Evolutionary conservation across 2,329 filamentous ascomycete genomes (phyloP).

Genomic region (Hypoxylon sp.): DNA sequence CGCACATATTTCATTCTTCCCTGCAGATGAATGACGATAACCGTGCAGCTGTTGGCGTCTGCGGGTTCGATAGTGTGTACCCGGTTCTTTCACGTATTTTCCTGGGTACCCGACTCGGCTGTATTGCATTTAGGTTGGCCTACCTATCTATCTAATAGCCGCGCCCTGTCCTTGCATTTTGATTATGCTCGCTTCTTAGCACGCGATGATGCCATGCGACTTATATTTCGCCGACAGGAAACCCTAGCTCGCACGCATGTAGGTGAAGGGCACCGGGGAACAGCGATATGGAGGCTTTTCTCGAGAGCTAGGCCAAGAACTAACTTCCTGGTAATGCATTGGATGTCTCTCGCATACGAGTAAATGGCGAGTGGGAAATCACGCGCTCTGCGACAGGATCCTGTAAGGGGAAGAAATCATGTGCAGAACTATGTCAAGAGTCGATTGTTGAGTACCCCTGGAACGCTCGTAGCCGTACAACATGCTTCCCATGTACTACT

Average conservation of each 20-base stretch:
- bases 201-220: constrained; percentile 45
- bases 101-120: constrained; percentile 46
- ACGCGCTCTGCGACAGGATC: constrained; percentile 10
- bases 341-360: constrained; percentile 5
- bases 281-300: constrained; percentile 17
- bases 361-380: constrained; percentile 17
- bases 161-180: constrained; percentile 39
- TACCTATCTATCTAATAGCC: constrained; percentile 40
- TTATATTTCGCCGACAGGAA: constrained; percentile 47
- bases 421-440: constrained; percentile 16
- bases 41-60: constrained; percentile 43
- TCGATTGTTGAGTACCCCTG: constrained; percentile 9
- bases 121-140: constrained; percentile 45
- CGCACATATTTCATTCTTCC: constrained; percentile 26
- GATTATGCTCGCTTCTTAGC: constrained; percentile 29
- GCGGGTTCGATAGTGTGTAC: constrained; percentile 33
- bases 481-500: constrained; percentile 27
- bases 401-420: constrained; percentile 14
- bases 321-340: constrained; percentile 11
- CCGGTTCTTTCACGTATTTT: constrained; percentile 41
- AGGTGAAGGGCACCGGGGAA: constrained; percentile 22
- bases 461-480: constrained; percentile 19
- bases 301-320: constrained; percentile 8
- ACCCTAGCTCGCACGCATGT: constrained; percentile 34
- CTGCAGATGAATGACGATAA: constrained; percentile 43